phyloP scores from a whole-genome alignment of 2,329 filamentous ascomycete species.

The Ceratocystis huliohia region DNA sequence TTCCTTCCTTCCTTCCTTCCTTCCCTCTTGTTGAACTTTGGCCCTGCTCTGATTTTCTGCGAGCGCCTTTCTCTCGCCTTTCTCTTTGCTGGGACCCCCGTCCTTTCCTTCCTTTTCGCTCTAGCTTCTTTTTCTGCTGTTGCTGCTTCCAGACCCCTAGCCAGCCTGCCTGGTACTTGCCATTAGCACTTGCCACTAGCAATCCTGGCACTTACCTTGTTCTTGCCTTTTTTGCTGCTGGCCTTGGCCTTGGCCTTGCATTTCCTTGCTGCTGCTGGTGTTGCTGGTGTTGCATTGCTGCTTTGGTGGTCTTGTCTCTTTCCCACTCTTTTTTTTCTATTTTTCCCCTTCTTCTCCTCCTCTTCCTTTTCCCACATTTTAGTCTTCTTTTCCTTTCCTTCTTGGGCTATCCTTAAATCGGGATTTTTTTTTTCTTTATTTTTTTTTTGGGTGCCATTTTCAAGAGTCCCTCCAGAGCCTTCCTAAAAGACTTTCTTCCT shows the following conservation, averaged over 20 bases:
- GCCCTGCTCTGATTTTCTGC: conserved; percentile 3
- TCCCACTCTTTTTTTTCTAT: conserved; percentile 3
- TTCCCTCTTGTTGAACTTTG: conserved; percentile 3
- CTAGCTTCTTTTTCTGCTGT: neutral
- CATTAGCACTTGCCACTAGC: neutral
- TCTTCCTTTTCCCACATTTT: neutral
- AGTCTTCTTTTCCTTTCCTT: conserved; percentile 11
- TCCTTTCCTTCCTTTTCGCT: neutral
- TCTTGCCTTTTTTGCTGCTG: neutral
- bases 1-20: conserved; percentile 22
- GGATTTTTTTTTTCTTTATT: neutral
- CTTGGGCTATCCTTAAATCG: conserved; percentile 1
- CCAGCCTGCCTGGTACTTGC: neutral
- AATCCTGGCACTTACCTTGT: neutral
- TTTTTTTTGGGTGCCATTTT: neutral
- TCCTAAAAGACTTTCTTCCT: neutral
- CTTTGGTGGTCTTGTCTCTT: neutral
- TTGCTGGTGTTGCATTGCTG: neutral
- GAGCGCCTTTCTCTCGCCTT: neutral
- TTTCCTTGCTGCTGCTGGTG: neutral
- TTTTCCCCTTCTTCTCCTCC: neutral
- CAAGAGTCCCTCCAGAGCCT: neutral
- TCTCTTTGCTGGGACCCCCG: neutral
- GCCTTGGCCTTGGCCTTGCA: neutral
- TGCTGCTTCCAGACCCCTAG: neutral